A percentile compares a stretch with the other conserved stretches of the same genome.
phyloP scores from a whole-genome alignment of 192 early-diverging fungal species.

The Coemansia sp. region DNA sequence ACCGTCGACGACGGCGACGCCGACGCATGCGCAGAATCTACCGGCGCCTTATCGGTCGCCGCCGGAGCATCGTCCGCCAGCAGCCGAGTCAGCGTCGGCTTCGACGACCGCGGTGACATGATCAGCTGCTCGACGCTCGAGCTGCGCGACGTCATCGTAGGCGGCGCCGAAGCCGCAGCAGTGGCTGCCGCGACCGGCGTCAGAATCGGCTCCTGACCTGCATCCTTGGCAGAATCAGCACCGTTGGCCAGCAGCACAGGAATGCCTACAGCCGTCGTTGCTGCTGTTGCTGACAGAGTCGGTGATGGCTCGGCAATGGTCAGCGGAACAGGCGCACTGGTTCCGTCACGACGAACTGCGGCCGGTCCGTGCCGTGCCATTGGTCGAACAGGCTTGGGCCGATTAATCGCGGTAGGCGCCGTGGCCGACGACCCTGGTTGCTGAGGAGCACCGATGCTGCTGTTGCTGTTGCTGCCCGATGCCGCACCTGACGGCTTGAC shows the following conservation, averaged over 20 bases:
- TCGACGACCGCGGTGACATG: conserved; percentile 30
- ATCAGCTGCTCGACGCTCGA: conserved; percentile 34
- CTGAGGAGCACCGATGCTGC: not conserved
- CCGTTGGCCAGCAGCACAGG: not conserved
- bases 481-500: conserved; percentile 2
- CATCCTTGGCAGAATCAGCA: not conserved
- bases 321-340: conserved; percentile 16
- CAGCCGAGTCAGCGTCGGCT: conserved; percentile 24
- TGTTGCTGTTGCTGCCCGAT: not conserved
- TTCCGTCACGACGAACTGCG: conserved; percentile 19
- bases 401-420: conserved; percentile 1
- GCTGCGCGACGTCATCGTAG: conserved; percentile 16
- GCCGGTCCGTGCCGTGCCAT: conserved; percentile 23
- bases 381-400: conserved; percentile 43
- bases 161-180: conserved; percentile 13
- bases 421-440: conserved; percentile 2
- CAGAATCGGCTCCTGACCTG: not conserved
- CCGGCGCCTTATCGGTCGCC: conserved; percentile 10
- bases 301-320: not conserved
- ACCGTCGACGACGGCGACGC: conserved; percentile 24
- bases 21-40: conserved; percentile 39
- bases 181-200: conserved; percentile 8
- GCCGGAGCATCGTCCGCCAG: conserved; percentile 20
- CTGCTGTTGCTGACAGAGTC: not conserved
- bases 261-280: not conserved